phyloP scores from a whole-genome alignment of 257 asterid species.

The Ballota nigra region DNA sequence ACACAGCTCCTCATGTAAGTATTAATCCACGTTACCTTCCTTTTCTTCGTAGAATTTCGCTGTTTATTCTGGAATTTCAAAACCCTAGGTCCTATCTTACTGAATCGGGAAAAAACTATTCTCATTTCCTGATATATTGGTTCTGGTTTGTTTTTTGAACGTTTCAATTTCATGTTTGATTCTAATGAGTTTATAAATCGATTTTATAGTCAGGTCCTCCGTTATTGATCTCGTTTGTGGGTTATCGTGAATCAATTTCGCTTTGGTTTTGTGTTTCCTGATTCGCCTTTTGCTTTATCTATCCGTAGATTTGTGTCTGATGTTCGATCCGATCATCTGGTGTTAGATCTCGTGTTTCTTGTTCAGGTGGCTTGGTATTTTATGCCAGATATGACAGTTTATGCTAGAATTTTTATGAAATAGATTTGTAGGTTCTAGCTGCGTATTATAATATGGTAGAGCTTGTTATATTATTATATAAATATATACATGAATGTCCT shows the following conservation, averaged over 20 bases:
- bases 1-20: slow-evolving; percentile 28
- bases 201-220: slow-evolving; percentile 14
- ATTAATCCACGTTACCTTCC: not conserved
- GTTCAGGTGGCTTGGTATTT: not conserved
- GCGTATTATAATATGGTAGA: not conserved
- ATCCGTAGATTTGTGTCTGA: not conserved
- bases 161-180: not conserved
- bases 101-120: not conserved
- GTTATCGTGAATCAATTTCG: not conserved
- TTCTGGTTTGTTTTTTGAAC: not conserved
- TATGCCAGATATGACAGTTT: not conserved
- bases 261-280: not conserved
- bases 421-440: not conserved
- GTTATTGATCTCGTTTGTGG: not conserved
- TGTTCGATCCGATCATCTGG: slow-evolving; percentile 27
- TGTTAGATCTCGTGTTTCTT: slow-evolving; percentile 23
- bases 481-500: not conserved
- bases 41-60: not conserved
- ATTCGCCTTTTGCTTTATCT: not conserved
- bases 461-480: not conserved
- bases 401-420: not conserved
- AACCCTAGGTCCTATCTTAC: slow-evolving; percentile 17
- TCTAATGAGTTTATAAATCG: slow-evolving; percentile 2
- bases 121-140: not conserved
- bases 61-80: not conserved